phyloP scores from a whole-genome alignment of 805 yeast species.

The Pichia ethanolica region DNA sequence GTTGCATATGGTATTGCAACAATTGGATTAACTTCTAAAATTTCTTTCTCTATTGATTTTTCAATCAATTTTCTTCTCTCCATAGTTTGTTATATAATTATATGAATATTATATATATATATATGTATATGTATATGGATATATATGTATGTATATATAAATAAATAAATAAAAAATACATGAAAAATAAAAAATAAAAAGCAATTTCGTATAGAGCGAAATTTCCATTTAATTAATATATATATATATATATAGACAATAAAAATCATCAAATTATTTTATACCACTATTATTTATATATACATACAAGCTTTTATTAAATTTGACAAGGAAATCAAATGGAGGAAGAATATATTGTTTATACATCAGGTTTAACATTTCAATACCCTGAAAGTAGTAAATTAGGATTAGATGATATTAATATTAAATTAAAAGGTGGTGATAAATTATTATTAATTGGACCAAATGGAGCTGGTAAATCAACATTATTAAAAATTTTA shows the following conservation, averaged over 20 bases:
- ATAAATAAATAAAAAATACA: too few species aligned
- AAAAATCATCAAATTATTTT: too few species aligned
- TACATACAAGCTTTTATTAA: too few species aligned
- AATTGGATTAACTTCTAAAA: slow-evolving; percentile 70
- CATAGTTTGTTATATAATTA: not conserved
- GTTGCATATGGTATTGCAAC: slow-evolving; percentile 83
- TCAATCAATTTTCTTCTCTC: slow-evolving; percentile 22
- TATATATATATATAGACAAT: too few species aligned
- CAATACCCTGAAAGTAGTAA: slow-evolving; percentile 51
- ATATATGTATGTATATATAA: too few species aligned
- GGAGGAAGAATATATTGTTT: slow-evolving; percentile 35
- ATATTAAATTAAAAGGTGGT: slow-evolving; percentile 56
- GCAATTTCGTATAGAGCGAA: too few species aligned
- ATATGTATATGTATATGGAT: too few species aligned
- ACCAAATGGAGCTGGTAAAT: slow-evolving; percentile 96
- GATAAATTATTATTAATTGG: slow-evolving; percentile 78
- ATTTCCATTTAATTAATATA: too few species aligned
- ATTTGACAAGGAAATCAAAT: not conserved
- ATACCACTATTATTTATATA: too few species aligned
- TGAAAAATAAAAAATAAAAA: too few species aligned
- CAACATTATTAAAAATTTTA: slow-evolving; percentile 73
- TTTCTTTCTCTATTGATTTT: slow-evolving; percentile 34
- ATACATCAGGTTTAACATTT: slow-evolving; percentile 58
- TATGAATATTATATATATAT: too few species aligned
- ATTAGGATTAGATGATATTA: slow-evolving; percentile 62